Evolutionary conservation across 2,329 filamentous ascomycete species (phyloP).

Genomic region (Pseudogymnoascus sp.): DNA sequence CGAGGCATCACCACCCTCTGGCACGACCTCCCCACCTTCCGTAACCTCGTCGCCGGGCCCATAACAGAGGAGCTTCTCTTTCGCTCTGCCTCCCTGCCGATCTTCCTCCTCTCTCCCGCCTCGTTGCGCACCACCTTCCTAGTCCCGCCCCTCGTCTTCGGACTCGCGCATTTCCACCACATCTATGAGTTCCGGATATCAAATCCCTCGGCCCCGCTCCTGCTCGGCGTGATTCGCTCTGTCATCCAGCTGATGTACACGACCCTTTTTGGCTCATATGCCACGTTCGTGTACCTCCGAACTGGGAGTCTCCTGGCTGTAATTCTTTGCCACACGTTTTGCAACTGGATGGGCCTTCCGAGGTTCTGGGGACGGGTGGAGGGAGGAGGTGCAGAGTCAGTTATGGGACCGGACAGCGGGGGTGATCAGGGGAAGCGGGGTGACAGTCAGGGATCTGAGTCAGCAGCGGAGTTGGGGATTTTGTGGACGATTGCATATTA

Average conservation of each 20-base stretch:
- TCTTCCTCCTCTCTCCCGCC: conserved; percentile 60
- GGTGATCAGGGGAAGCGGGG: conserved; percentile 34
- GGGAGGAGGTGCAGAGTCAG: conserved; percentile 28
- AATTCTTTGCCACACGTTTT: conserved; percentile 74
- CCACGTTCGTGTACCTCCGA: conserved; percentile 77
- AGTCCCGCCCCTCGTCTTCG: conserved; percentile 79
- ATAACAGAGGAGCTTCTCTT: conserved; percentile 92
- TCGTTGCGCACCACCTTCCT: conserved; percentile 55
- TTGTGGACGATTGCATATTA: conserved; percentile 76
- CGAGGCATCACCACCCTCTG: conserved; percentile 50
- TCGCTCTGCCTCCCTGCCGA: conserved; percentile 73
- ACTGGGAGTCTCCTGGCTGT: conserved; percentile 73
- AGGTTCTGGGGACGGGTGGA: conserved; percentile 73
- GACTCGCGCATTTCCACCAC: conserved; percentile 88
- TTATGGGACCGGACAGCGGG: conserved; percentile 22
- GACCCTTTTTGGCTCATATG: conserved; percentile 86
- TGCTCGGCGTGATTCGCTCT: conserved; percentile 59
- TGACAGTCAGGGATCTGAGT: conserved; percentile 24
- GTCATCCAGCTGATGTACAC: conserved; percentile 84
- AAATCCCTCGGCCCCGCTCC: conserved; percentile 58
- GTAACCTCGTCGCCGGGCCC: conserved; percentile 80
- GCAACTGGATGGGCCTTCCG: conserved; percentile 86
- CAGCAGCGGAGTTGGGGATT: conserved; percentile 30
- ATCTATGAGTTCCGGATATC: conserved; percentile 88
- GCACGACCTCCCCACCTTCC: conserved; percentile 70